phyloP scores from a whole-genome alignment of 1,139 yeast species.

The Debaryomycetaceae sp. region DNA sequence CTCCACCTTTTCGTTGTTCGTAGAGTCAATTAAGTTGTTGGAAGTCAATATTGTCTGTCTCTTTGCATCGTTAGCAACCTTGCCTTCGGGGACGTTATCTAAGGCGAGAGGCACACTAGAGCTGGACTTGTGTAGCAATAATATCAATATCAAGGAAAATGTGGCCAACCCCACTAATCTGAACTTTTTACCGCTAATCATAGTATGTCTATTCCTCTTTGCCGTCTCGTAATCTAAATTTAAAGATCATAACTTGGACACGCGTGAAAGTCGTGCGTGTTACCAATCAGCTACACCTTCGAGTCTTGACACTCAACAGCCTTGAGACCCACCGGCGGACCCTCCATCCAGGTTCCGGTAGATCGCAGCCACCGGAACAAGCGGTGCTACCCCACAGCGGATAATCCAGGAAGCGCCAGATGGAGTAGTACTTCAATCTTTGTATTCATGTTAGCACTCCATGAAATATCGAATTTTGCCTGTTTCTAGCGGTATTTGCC shows the following conservation, averaged over 20 bases:
- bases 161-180: conserved; percentile 16
- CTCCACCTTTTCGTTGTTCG: conserved; percentile 34
- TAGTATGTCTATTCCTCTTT: conserved; percentile 1
- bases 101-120: background rate
- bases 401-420: too few relatives aligned
- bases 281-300: background rate
- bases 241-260: background rate
- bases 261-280: background rate
- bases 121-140: conserved; percentile 10
- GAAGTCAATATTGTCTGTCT: conserved; percentile 4
- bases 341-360: too few relatives aligned
- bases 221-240: background rate
- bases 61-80: background rate
- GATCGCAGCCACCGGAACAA: too few relatives aligned
- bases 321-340: too few relatives aligned
- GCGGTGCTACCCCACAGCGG: too few relatives aligned
- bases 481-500: too few relatives aligned
- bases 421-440: too few relatives aligned
- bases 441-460: too few relatives aligned
- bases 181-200: conserved; percentile 17
- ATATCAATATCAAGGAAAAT: conserved; percentile 12
- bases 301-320: too few relatives aligned
- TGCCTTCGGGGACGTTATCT: background rate
- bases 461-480: too few relatives aligned
- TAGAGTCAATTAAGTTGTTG: conserved; percentile 21